These are phyloP conservation scores for Apiotrichum akiyoshidainum DNA, from an alignment of 1,284 basidiomycete species.

Conservation along the genomic window DNA sequence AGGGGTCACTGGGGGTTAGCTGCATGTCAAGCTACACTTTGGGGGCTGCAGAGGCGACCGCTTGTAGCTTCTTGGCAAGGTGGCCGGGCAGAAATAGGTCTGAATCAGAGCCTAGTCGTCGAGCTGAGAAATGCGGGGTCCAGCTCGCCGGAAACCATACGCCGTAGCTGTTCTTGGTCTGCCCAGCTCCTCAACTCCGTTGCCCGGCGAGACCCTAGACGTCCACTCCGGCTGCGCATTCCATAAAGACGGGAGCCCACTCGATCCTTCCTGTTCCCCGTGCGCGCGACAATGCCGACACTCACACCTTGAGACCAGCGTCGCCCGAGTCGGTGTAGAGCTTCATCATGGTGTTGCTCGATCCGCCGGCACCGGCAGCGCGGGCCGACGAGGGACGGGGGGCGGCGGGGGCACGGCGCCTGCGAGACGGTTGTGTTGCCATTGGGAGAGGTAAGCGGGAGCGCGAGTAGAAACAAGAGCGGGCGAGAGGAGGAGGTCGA, in stretches of 20 bases:
- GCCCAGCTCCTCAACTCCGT: too few relatives aligned
- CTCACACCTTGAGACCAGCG: conserved; percentile 91
- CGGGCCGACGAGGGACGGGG: conserved; percentile 82
- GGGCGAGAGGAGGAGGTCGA: background rate
- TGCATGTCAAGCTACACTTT: background rate
- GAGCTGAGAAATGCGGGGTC: too few relatives aligned
- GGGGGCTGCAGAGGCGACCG: background rate
- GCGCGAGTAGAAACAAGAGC: background rate
- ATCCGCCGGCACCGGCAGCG: conserved; percentile 92
- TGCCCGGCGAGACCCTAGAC: too few relatives aligned
- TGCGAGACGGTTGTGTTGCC: conserved; percentile 40
- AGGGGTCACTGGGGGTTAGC: conserved; percentile 72
- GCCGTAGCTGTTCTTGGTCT: too few relatives aligned
- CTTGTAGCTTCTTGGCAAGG: too few relatives aligned
- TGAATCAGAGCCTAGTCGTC: too few relatives aligned
- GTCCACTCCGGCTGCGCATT: too few relatives aligned
- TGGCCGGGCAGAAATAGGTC: background rate
- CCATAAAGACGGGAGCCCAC: too few relatives aligned
- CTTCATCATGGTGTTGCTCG: conserved; percentile 96
- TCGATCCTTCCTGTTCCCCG: background rate
- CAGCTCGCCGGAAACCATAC: too few relatives aligned
- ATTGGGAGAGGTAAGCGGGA: background rate
- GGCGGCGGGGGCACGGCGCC: conserved; percentile 73
- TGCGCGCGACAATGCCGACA: conserved; percentile 1
- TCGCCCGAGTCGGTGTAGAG: conserved; percentile 94